Evolutionary conservation across 345 rosid genomes (phyloP).

Genomic region (Balakata baccata): DNA sequence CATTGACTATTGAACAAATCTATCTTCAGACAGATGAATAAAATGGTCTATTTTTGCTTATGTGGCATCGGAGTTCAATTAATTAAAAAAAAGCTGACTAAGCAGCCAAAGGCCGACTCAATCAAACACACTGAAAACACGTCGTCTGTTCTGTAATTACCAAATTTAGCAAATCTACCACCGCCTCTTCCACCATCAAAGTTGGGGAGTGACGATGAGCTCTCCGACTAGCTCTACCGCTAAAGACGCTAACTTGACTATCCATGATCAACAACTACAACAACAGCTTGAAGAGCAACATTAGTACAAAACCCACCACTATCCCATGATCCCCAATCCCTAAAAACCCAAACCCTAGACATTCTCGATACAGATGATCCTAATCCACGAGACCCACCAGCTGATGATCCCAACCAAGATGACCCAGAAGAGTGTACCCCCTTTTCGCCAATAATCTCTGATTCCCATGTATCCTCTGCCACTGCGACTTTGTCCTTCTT

Average conservation of each 20-base stretch:
- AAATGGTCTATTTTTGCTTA: too few relatives aligned
- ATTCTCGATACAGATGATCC: conserved; percentile 15
- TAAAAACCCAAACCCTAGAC: conserved; percentile 16
- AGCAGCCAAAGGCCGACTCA: too few relatives aligned
- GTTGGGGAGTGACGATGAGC: background rate
- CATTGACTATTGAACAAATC: too few relatives aligned
- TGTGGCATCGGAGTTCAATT: too few relatives aligned
- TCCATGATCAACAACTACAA: background rate
- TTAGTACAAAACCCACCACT: conserved; percentile 1
- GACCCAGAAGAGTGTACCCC: conserved; percentile 16
- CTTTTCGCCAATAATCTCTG: conserved; percentile 13
- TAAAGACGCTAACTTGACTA: background rate
- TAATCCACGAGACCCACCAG: conserved; percentile 2
- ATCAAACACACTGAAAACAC: too few relatives aligned
- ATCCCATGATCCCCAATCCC: conserved; percentile 8
- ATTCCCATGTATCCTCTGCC: background rate
- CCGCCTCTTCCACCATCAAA: background rate
- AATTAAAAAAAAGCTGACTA: too few relatives aligned
- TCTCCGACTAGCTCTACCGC: background rate
- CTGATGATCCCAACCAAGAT: conserved; percentile 16
- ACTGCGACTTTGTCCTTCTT: background rate
- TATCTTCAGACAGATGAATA: too few relatives aligned
- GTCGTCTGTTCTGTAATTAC: too few relatives aligned
- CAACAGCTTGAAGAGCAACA: background rate
- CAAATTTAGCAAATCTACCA: too few relatives aligned